Base-by-base conservation (phyloP, 768 basidiomycete species). In the Filobasidium wieringae region DNA sequence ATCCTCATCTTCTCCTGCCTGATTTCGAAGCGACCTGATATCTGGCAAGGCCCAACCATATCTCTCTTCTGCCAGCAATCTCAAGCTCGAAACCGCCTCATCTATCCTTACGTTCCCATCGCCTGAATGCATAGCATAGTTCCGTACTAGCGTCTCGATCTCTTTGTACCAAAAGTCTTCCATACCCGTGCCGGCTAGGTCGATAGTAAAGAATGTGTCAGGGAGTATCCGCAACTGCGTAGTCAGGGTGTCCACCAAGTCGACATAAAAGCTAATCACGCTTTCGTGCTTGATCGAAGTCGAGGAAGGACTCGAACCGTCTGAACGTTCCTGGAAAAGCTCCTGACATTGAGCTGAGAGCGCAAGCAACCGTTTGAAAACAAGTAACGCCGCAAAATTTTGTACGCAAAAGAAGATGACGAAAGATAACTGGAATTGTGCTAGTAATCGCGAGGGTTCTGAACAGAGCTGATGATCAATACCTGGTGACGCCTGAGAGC, bases 351-450 rank as follows among this genome's bases (percentile, higher is more conserved):
- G 70, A 31, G 62, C 66, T 34, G 74, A 36, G 31, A 77, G 71
- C 24, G 67, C 53, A 34, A 76, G 63, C 50, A 75, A 52, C 1
- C 68, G 57, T 58, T 75, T 74, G 72, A 75, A 77, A 1, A 68
- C 65, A 31, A 66, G 52, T 17, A 77, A 64, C n/a, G 70, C 55
- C 17, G 75, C 68, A 56, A 72, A 76, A 36, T 75, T 75, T 57
- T 74, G 72, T 1, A 77, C 60, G 60, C 75, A 66, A 22, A 75
- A 63, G 39, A 76, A 67, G 55, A 75, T 61, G 47, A 75, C 50
- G 59, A 77, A 77, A 14, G 75, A 58, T 22, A 76, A 69, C 51
- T 76, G 72, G 0, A 76, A 59, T 31, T 77, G 67, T 11, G 61
- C 71, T 9, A 76, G 59, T 1, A 77, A 63, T 26, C 63, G 63